Evolutionary conservation across 306 rosid species (phyloP), one percentile per base, ranked within the genome.

Genomic region (Crataegus laevigata): DNA sequence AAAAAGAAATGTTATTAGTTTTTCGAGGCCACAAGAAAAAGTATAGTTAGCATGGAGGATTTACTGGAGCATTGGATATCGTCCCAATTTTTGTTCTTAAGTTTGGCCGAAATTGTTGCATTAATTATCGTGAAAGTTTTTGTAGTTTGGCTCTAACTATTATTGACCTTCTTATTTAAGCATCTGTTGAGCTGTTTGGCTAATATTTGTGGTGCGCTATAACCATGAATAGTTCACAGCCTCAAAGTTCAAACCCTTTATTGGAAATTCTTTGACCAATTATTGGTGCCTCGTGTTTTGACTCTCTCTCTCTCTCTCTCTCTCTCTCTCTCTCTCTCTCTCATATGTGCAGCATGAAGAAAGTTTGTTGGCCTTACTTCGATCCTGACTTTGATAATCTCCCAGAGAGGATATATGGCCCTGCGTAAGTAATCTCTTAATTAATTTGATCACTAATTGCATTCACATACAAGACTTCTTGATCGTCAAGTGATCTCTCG

Each of bases 321-420:
- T 38, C 5, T 79, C 19, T 50, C n/a, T 2, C 8, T 52, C 52
- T 47, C 52, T 47, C 52, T 47, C 58, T 18, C 24, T 82, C 76
- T n/a, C n/a, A 36, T 7, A 36, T 36, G 34, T 66, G 82, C 85
- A 89, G 88, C 77, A 91, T 87, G 90, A 79, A 83, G 71, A 78
- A 79, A 71, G 85, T 89, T 67, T 89, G 87, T 75, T 86, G 79
- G 87, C 96, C 96, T 47, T 90, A 90, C 80, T 90, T 88, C 55
- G 96, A 90, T 87, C 96, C 96, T 57, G 91, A 90, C 25, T 90
- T 86, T 66, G 92, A 91, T 64, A 80, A 63, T 36, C 91, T 83
- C 55, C 81, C 75, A 12, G 92, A 91, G 74, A 86, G 97, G 72
- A 80, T 91, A 50, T 22, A 87, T 83, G 94, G 97, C 22, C 97